Evolutionary conservation across 2,329 filamentous ascomycete species (phyloP).

Genomic region (Alternaria alternata): DNA sequence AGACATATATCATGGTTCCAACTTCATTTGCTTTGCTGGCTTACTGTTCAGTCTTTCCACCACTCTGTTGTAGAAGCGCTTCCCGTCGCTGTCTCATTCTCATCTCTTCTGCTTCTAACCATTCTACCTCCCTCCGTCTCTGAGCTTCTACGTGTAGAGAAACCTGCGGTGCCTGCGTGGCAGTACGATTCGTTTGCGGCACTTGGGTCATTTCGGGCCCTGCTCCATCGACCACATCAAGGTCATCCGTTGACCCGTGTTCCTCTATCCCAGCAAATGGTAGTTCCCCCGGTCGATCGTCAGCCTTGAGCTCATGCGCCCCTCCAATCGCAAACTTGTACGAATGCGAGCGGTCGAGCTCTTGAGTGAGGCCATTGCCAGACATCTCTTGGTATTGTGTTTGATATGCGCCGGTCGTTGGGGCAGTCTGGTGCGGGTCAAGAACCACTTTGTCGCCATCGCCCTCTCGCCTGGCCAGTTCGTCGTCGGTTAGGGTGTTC

Average conservation of each 20-base stretch:
- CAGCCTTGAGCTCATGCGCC: neutral
- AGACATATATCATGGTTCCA: neutral
- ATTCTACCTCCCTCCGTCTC: constrained; percentile 13
- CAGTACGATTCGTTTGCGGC: neutral
- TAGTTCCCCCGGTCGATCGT: neutral
- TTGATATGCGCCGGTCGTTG: neutral
- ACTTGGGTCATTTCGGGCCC: too few species aligned
- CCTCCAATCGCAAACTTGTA: accelerated
- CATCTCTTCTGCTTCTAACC: constrained; percentile 18
- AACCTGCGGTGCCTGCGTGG: neutral
- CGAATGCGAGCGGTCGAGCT: neutral
- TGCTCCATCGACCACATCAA: neutral
- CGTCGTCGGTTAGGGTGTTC: neutral
- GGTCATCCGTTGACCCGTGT: neutral
- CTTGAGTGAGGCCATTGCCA: neutral
- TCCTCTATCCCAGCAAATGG: neutral
- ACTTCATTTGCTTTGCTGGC: neutral
- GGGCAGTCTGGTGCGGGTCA: accelerated
- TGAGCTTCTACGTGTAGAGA: constrained; percentile 10
- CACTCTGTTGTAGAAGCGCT: neutral
- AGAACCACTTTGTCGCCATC: neutral
- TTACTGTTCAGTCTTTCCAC: neutral
- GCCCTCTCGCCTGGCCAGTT: neutral
- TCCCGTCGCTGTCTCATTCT: constrained; percentile 14
- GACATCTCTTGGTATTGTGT: neutral